Evolutionary conservation across 306 rosid genomes (phyloP).

Genomic region (Ormosia emarginata): DNA sequence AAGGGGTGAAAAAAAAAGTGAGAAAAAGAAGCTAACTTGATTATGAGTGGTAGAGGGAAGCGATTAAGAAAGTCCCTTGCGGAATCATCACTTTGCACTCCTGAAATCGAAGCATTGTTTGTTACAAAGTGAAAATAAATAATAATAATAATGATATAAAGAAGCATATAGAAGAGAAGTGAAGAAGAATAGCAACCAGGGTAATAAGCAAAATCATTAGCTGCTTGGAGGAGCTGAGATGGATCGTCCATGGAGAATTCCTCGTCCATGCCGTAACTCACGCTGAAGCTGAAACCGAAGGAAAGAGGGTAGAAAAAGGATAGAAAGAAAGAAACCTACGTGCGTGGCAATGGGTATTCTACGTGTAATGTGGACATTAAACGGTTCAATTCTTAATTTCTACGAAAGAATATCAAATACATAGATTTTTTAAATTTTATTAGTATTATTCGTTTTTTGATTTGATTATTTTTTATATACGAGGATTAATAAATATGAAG

Average conservation of each 20-base stretch:
- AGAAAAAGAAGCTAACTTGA: conserved; percentile 41
- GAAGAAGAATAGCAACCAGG: conserved; percentile 45
- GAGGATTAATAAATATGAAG: too few relatives aligned
- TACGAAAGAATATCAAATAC: background rate
- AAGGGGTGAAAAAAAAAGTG: background rate
- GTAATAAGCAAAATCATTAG: conserved; percentile 56
- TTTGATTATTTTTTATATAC: too few relatives aligned
- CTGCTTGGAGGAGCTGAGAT: conserved; percentile 63
- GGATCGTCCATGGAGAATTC: conserved; percentile 55
- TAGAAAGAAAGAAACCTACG: background rate
- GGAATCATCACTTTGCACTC: conserved; percentile 63
- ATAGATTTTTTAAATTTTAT: too few relatives aligned
- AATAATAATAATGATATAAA: background rate
- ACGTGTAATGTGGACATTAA: conserved; percentile 22
- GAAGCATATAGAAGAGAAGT: background rate
- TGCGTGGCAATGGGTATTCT: conserved; percentile 27
- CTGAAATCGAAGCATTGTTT: conserved; percentile 41
- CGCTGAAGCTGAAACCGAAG: background rate
- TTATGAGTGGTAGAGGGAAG: conserved; percentile 70
- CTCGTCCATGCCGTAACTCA: conserved; percentile 29
- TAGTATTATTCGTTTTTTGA: too few relatives aligned
- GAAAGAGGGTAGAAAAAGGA: background rate
- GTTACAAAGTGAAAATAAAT: background rate
- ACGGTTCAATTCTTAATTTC: background rate
- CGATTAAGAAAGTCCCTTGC: conserved; percentile 61